Evolutionary conservation across 2,329 filamentous ascomycete species (phyloP).

Genomic region (Huntiella omanensis): DNA sequence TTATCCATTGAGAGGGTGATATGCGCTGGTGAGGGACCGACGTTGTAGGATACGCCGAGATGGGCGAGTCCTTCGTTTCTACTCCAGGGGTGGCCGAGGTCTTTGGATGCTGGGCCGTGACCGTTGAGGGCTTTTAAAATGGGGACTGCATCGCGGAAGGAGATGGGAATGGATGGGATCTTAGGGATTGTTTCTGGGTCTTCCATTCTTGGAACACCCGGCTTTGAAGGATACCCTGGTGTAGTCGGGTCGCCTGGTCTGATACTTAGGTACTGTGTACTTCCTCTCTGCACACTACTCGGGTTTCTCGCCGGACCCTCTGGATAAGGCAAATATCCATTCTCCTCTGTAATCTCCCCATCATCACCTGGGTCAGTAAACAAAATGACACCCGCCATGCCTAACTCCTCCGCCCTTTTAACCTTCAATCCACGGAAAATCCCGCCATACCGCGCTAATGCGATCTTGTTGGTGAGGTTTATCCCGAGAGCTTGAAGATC

Average conservation of each 20-base stretch:
- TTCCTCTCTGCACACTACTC: constrained; percentile 78
- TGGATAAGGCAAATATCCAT: constrained; percentile 64
- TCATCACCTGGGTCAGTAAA: constrained; percentile 86
- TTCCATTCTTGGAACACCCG: constrained; percentile 59
- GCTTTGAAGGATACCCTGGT: constrained; percentile 82
- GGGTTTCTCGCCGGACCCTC: constrained; percentile 74
- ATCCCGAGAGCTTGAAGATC: constrained; percentile 61
- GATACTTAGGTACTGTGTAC: constrained; percentile 59
- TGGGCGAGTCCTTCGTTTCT: constrained; percentile 53
- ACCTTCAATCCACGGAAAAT: constrained; percentile 84
- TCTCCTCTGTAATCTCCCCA: constrained; percentile 59
- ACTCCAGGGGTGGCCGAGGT: constrained; percentile 55
- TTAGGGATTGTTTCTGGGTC: constrained; percentile 52
- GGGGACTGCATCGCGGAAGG: constrained; percentile 69
- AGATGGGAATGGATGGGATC: constrained; percentile 84
- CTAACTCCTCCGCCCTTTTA: constrained; percentile 77
- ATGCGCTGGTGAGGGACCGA: constrained; percentile 60
- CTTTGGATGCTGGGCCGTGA: constrained; percentile 57
- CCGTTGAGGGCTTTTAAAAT: constrained; percentile 83
- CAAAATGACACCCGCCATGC: constrained; percentile 68
- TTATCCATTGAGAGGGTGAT: constrained; percentile 57
- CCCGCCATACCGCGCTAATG: constrained; percentile 65
- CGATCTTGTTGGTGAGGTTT: constrained; percentile 66
- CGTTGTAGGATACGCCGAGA: constrained; percentile 68
- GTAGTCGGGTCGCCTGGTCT: constrained; percentile 68